Base-by-base conservation (phyloP, 192 early-diverging fungal species). In the Podila minutissima region DNA sequence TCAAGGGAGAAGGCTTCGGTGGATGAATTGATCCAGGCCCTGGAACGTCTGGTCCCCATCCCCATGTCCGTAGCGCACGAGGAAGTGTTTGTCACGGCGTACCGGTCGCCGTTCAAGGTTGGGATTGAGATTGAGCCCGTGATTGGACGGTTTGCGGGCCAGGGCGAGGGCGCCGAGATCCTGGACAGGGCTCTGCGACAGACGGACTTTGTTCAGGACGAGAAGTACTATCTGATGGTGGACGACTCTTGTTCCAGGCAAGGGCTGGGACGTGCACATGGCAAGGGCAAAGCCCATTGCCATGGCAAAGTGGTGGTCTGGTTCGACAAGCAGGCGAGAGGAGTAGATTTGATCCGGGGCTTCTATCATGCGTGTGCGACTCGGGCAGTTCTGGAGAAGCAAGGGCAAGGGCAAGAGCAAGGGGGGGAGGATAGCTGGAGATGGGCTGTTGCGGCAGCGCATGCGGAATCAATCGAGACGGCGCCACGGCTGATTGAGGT, bases 301-400 rank as follows among this genome's bases (percentile, higher is more conserved):
- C 64, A 62, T 38, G 62, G 51, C 33, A 69, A 72, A 50, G 83
- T 93, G 20, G 83, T 82, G 37, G 69, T 92, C 11, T 92, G 89
- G 90, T 93, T 89, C 63, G 68, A 85, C 32, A 75, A 86, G 64
- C 72, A 81, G 17, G 87, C 90, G 11, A 78, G 62, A 19, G 41
- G 86, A 2, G 64, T 33, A 22, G 91, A 92, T 65, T 41, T 88
- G n/a, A 74, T 92, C 32, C 86, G 87, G 37, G 92, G 89, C 7
- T 91, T 91, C 65, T 92, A 86, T 62, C 91, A 92, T 72, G 86
- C 91, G 15, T 91, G 89, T 71, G 68, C 83, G 28, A 37, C 87
- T 26, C 75, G 90, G 33, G 31, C 41, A 28, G 24, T 83, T 41
- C 62, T 88, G 60, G 75, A 70, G 50, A 22, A 38, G 20, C 29